phyloP scores from a whole-genome alignment of 2,329 filamentous ascomycete species.

The Nigrospora sphaerica region DNA sequence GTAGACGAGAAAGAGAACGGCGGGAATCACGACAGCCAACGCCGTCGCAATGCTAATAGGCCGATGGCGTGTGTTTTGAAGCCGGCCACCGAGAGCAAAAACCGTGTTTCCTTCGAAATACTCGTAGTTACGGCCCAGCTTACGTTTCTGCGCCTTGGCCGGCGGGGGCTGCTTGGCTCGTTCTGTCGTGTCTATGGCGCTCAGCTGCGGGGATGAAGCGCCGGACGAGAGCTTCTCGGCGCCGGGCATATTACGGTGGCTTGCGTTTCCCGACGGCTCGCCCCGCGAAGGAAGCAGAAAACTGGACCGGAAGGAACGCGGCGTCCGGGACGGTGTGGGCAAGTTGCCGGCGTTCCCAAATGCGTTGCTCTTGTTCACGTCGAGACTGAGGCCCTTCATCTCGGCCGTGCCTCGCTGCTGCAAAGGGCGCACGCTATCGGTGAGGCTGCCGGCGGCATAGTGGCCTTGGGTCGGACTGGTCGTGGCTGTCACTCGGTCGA shows the following conservation, averaged over 20 bases:
- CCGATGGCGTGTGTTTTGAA: conserved; percentile 80
- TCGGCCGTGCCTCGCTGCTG: conserved; percentile 47
- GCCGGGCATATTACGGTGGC: conserved; percentile 53
- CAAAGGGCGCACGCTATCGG: conserved; percentile 74
- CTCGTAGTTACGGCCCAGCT: conserved; percentile 70
- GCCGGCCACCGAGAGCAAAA: conserved; percentile 78
- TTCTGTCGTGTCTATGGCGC: conserved; percentile 15
- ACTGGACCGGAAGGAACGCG: conserved; percentile 68
- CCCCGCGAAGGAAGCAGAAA: conserved; percentile 59
- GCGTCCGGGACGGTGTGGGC: conserved; percentile 60
- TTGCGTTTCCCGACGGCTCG: conserved; percentile 38
- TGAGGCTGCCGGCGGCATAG: conserved; percentile 52
- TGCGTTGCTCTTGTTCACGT: conserved; percentile 50
- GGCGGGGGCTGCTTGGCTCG: conserved; percentile 11
- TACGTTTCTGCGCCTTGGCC: conserved; percentile 22
- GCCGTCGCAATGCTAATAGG: conserved; percentile 88
- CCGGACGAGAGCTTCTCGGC: conserved; percentile 81
- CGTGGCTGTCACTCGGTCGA: conserved; percentile 65
- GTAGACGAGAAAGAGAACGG: conserved; percentile 75
- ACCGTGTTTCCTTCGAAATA: conserved; percentile 92
- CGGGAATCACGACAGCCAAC: conserved; percentile 70
- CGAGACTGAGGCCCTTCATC: conserved; percentile 42
- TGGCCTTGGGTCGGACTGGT: conserved; percentile 63
- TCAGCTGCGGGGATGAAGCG: conserved; percentile 64
- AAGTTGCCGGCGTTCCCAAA: conserved; percentile 46